Evolutionary conservation across 164 flowering plant genomes (phyloP), one percentile per base, ranked within the genome.

Genomic region (Nelumbo lutea): DNA sequence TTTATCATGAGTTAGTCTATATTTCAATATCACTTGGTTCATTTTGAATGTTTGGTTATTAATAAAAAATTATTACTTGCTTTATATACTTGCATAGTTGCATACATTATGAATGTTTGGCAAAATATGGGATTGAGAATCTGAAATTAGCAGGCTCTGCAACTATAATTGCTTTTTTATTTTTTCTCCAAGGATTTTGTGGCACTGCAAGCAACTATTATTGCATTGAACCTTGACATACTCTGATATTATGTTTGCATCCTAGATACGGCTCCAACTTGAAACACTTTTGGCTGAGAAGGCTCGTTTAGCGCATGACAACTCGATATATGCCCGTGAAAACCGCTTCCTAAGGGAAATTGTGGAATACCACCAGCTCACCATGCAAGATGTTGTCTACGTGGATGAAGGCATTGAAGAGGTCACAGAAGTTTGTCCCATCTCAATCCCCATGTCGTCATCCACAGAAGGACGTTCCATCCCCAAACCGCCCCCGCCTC

Each of bases 321-420:
- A 94, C 73, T 87, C 90, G 0, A 68, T 84, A 38, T 90, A 86
- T 72, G 90, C 98, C 1, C 83, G 97, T 39, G 98, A 94, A 83
- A 94, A 94, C 70, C 86, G 96, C 0, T 90, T 90, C 76, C 78
- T 94, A n/a, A 83, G 96, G 83, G 98, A 94, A 76, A 83, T 94
- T 52, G 97, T 94, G 1, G 98, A 94, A 68, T 94, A 88, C 74
- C 98, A 94, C 67, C 98, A 94, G 64, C 89, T 94, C 15, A 91
- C 94, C 3, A 94, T 94, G 98, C 97, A 94, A 78, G 97, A 91
- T 72, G 85, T 94, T 41, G 97, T 90, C 9, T 91, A 90, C 73
- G 58, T 94, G 65, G 96, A 94, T 61, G 97, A 94, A 64, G 90
- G 91, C 4, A 84, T 70, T 44, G 97, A 94, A 78, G 97, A 91